Conservation (phyloP, 139 green algal genomes). For the Volvox reticuliferus region DNA sequence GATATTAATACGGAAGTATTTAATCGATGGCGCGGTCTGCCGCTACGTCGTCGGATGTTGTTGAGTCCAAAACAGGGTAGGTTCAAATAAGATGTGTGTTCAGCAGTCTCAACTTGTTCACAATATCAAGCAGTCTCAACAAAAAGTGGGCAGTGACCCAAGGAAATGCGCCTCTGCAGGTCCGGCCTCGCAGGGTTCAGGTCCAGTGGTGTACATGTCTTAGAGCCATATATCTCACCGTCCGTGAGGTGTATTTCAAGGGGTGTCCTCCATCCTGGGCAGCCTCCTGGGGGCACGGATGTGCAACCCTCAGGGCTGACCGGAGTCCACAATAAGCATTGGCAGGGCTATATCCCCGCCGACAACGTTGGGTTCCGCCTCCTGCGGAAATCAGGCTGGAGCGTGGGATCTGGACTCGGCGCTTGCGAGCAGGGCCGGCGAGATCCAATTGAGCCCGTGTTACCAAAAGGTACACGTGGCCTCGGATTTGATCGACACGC, state of each 20-base stretch:
- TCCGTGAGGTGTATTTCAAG: not conserved
- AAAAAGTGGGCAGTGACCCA: too few relatives aligned
- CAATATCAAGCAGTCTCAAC: too few relatives aligned
- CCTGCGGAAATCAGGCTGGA: slow-evolving; percentile 23
- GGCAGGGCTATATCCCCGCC: slow-evolving; percentile 18
- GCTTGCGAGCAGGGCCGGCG: not conserved
- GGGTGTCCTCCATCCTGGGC: too few relatives aligned
- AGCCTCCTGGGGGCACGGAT: not conserved
- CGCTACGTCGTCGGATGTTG: not conserved
- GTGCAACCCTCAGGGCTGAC: not conserved
- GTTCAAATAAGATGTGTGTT: not conserved
- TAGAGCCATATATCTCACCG: slow-evolving; percentile 31
- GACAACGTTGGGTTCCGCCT: slow-evolving; percentile 37
- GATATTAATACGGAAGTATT: too few relatives aligned
- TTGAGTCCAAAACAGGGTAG: not conserved
- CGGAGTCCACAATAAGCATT: not conserved
- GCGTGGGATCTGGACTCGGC: slow-evolving; percentile 15
- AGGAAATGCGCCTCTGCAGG: not conserved
- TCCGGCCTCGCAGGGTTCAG: not conserved
- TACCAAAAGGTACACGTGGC: not conserved
- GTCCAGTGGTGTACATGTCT: slow-evolving; percentile 10
- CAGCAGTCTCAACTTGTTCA: too few relatives aligned
- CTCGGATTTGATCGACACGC: slow-evolving; percentile 12
- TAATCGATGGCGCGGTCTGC: too few relatives aligned
- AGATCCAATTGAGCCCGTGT: not conserved